These are phyloP conservation scores for Exophiala lecanii-corni DNA, from an alignment of 2,329 filamentous ascomycete species.

Conservation along the genomic window DNA sequence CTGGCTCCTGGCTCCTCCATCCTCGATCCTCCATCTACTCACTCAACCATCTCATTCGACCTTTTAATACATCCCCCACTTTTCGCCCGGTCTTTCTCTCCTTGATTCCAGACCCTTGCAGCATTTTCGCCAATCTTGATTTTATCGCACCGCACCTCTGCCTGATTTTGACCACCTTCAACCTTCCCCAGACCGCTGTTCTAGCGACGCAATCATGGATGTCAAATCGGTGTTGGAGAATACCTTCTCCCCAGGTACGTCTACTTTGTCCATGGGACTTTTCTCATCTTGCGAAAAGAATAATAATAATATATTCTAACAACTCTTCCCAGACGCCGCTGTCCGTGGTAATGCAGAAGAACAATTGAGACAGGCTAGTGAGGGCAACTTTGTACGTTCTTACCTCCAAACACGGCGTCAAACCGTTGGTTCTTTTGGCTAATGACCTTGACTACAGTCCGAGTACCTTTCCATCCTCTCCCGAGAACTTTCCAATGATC, in stretches of 20 bases:
- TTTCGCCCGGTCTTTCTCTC: slow-evolving; percentile 25
- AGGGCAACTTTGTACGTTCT: slow-evolving; percentile 86
- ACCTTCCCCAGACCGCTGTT: slow-evolving; percentile 19
- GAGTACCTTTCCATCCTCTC: slow-evolving; percentile 90
- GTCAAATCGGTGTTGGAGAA: slow-evolving; percentile 97
- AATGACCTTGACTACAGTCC: slow-evolving; percentile 54
- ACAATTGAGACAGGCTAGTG: slow-evolving; percentile 86
- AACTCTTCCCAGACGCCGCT: slow-evolving; percentile 64
- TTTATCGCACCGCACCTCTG: no score
- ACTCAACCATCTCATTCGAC: no score
- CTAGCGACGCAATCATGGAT: slow-evolving; percentile 64
- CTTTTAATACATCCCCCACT: no score
- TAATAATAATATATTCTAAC: slow-evolving; percentile 34
- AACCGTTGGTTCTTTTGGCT: slow-evolving; percentile 7
- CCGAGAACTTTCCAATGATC: slow-evolving; percentile 89
- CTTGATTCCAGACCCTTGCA: slow-evolving; percentile 23
- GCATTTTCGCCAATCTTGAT: slow-evolving; percentile 11
- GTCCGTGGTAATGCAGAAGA: slow-evolving; percentile 89
- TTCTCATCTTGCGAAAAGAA: slow-evolving; percentile 6
- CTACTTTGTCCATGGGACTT: slow-evolving; percentile 8
- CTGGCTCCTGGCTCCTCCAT: no score
- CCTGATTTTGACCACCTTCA: slow-evolving; percentile 14
- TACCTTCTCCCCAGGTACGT: slow-evolving; percentile 88
- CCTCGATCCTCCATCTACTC: no score
- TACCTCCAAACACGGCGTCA: slow-evolving; percentile 23